Conservation (phyloP, 495 filamentous ascomycete genomes). For the Cudoniella acicularis region DNA sequence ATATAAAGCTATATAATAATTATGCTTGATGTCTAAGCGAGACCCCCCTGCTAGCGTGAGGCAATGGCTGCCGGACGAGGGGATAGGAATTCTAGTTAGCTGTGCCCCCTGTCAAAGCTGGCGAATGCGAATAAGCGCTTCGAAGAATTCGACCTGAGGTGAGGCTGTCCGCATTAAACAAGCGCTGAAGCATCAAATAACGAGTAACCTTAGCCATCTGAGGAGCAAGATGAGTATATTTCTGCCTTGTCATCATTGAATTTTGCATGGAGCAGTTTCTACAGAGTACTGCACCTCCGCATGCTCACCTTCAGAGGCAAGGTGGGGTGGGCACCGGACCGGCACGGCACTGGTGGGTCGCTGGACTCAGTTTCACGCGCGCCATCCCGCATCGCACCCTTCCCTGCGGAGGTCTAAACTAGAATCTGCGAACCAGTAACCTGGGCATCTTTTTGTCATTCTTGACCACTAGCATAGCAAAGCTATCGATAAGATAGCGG, state of each 20-base stretch:
- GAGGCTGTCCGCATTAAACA: background rate
- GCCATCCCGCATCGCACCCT: background rate
- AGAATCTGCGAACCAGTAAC: background rate
- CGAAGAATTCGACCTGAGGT: background rate
- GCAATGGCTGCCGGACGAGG: no score
- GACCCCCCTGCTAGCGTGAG: no score
- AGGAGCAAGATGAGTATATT: background rate
- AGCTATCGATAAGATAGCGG: background rate
- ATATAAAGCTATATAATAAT: no score
- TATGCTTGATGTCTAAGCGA: no score
- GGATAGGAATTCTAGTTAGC: no score
- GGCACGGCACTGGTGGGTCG: background rate
- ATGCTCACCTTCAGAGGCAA: background rate
- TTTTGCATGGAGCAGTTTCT: background rate
- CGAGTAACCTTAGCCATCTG: no score
- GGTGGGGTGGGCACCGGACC: background rate
- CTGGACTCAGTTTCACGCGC: background rate
- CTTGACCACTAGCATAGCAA: background rate
- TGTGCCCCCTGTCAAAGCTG: no score
- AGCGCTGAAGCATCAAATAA: background rate
- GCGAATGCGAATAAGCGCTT: no score
- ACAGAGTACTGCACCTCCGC: background rate
- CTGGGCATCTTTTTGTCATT: background rate
- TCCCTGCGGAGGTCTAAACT: background rate
- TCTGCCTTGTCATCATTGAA: background rate